Base-by-base conservation (phyloP, 345 rosid genomes). In the Stellera chamaejasme region DNA sequence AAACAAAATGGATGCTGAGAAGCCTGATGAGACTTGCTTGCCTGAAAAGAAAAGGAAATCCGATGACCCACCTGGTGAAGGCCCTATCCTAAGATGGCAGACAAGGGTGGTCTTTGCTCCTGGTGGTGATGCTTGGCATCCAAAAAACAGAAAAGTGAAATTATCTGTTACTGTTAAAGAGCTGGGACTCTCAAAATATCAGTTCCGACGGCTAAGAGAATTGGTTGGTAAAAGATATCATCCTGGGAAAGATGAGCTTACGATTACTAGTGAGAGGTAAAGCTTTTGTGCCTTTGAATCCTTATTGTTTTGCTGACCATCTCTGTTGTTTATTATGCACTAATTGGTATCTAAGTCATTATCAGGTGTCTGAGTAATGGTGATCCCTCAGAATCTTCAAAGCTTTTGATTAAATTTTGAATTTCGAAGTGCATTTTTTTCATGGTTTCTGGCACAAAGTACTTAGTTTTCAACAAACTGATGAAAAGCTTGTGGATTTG, bases 111-210 rank as follows among this genome's bases (percentile, higher is more conserved):
- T 93, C 63, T 80, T 93, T 58, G 78, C 88, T 59, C 96, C 99
- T 12, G 96, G 96, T 46, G 99, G 96, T n/a, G 95, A 89, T 71
- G 88, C 96, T 0, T 89, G 99, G 99, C 97, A 89, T 82, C 99
- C 99, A 53, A 93, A 93, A 76, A 93, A 93, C 76, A 75, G 96
- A 71, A 83, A 82, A 72, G 95, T 87, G 14, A 93, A 93, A 72
- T 67, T 93, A 86, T 69, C 92, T 53, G 92, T 89, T 44, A 87
- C 99, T 27, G 97, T 93, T 46, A 93, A 83, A 67, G 99, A 89
- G 70, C 96, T 89, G 6, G 96, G 97, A 52, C 94, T 93, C 66
- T 89, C 97, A 27, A 93, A 74, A 66, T 70, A 77, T 69, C 96
- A 89, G 60, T 84, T 80, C 65, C 78, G 73, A 58, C 78, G 94